Evolutionary conservation across 1,139 yeast species (phyloP).

Genomic region (Candida gigantensis): DNA sequence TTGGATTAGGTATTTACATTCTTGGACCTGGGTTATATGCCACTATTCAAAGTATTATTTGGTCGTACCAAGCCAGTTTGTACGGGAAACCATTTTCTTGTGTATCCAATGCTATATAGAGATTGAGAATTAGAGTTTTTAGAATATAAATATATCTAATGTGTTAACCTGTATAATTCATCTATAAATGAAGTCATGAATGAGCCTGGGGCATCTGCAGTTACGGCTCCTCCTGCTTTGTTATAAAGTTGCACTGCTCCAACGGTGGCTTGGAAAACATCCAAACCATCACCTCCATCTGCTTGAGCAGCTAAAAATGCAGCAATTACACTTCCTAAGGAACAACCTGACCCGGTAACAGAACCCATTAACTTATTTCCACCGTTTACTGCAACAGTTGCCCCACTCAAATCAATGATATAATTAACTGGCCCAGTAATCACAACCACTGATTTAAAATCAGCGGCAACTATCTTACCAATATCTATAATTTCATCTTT

Average conservation of each 20-base stretch:
- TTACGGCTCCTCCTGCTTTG: conserved; percentile 62
- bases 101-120: conserved; percentile 40
- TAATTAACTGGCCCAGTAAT: conserved; percentile 52
- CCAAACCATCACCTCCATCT: conserved; percentile 19
- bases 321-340: conserved; percentile 74
- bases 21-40: conserved; percentile 63
- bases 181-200: conserved; percentile 52
- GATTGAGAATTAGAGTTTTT: not conserved
- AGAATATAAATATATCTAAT: conserved; percentile 7
- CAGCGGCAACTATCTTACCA: conserved; percentile 55
- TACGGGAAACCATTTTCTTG: conserved; percentile 56
- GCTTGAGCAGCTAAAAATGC: conserved; percentile 54
- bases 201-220: conserved; percentile 48
- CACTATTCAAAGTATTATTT: conserved; percentile 52
- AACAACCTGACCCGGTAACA: conserved; percentile 90
- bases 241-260: conserved; percentile 67
- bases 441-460: conserved; percentile 65
- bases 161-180: conserved; percentile 28
- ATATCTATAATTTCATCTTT: conserved; percentile 35
- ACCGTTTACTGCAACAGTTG: conserved; percentile 40
- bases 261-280: conserved; percentile 49
- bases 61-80: conserved; percentile 45
- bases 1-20: conserved; percentile 50
- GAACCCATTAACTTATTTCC: conserved; percentile 69
- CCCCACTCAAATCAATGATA: conserved; percentile 22